Evolutionary conservation across 768 basidiomycete species (phyloP).

Genomic region (Tylopilus sp.): DNA sequence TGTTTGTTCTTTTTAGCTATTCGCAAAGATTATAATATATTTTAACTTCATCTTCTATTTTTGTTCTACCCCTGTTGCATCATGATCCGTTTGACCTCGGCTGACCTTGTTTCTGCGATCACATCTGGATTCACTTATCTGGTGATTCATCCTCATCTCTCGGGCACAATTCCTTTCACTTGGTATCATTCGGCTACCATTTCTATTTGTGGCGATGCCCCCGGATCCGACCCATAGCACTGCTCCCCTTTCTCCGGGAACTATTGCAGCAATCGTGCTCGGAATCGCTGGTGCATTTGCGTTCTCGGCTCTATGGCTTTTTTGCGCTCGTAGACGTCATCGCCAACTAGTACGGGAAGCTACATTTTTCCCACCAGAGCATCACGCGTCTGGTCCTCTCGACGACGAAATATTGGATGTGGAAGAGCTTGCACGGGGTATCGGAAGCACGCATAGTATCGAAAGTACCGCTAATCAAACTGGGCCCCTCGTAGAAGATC

Average conservation of each 20-base stretch:
- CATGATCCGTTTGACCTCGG: conserved; percentile 10
- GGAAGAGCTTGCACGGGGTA: conserved; percentile 10
- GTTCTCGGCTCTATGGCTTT: conserved; percentile 29
- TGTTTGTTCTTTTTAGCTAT: neutral
- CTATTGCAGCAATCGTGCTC: conserved; percentile 22
- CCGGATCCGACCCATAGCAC: conserved; percentile 4
- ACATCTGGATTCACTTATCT: conserved; percentile 10
- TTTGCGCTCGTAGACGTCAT: conserved; percentile 31
- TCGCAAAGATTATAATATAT: no score
- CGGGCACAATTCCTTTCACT: conserved; percentile 2
- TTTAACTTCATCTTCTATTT: no score
- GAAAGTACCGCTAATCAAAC: neutral
- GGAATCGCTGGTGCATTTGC: conserved; percentile 26
- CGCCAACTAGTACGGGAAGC: conserved; percentile 22
- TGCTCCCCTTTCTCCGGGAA: conserved; percentile 20
- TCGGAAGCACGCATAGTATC: neutral
- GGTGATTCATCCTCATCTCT: conserved; percentile 3
- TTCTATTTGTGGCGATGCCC: conserved; percentile 2
- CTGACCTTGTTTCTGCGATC: conserved; percentile 21
- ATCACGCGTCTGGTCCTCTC: conserved; percentile 16
- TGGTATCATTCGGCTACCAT: conserved; percentile 1
- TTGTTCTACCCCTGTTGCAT: conserved; percentile 19
- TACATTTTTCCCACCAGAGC: conserved; percentile 6
- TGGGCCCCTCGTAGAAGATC: conserved; percentile 19
- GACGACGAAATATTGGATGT: conserved; percentile 21